Evolutionary conservation across 768 basidiomycete species (phyloP).

Genomic region (Kwoniella newhampshirensis): DNA sequence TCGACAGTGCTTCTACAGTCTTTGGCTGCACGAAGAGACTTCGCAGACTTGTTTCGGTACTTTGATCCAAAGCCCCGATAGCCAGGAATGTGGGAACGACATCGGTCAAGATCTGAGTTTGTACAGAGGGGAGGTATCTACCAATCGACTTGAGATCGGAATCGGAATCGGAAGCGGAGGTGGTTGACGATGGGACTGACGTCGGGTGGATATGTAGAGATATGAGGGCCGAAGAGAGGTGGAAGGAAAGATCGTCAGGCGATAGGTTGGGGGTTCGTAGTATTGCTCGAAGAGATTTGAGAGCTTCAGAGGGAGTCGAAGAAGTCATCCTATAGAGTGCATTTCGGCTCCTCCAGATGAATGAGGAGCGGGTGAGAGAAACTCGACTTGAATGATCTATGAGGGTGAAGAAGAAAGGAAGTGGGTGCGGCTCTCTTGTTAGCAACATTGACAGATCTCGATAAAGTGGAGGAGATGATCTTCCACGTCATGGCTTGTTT

Average conservation of each 20-base stretch:
- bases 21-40: conserved; percentile 61
- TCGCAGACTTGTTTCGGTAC: conserved; percentile 59
- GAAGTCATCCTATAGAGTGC: conserved; percentile 9
- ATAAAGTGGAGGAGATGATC: conserved; percentile 19
- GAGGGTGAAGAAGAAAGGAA: conserved; percentile 14
- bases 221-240: conserved; percentile 23
- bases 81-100: conserved; percentile 71
- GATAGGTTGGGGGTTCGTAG: conserved; percentile 24
- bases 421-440: conserved; percentile 4
- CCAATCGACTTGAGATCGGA: conserved; percentile 17
- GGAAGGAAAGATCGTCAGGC: conserved; percentile 12
- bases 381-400: not conserved
- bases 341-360: not conserved
- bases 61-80: conserved; percentile 58
- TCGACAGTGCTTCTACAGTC: not conserved
- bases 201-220: conserved; percentile 26
- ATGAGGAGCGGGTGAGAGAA: not conserved
- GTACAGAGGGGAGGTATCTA: conserved; percentile 60
- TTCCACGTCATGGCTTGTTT: conserved; percentile 14
- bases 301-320: conserved; percentile 4
- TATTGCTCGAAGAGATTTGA: conserved; percentile 27
- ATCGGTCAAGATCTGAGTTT: conserved; percentile 64
- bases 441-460: conserved; percentile 5
- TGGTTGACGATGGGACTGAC: conserved; percentile 11
- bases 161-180: not conserved